These are phyloP conservation scores for Penicillium macrosclerotiorum DNA, from an alignment of 495 filamentous ascomycete species.

Conservation along the genomic window DNA sequence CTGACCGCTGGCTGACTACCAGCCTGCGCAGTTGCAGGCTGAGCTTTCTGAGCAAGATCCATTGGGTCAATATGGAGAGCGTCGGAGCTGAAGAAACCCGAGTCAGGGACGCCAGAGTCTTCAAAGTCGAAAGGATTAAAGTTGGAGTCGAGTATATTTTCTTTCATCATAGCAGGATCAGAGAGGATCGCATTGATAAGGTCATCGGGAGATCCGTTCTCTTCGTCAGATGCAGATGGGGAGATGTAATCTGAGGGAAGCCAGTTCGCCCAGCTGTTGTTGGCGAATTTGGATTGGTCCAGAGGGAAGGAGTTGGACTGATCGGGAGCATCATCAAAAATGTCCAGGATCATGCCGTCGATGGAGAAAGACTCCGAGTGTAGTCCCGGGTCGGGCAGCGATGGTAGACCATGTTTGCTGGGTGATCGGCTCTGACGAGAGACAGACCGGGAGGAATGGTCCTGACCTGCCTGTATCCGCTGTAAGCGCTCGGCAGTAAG, in stretches of 20 bases:
- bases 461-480: slow-evolving; percentile 33
- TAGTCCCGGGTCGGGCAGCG: slow-evolving; percentile 21
- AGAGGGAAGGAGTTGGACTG: slow-evolving; percentile 27
- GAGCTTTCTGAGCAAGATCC: slow-evolving; percentile 19
- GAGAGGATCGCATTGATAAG: slow-evolving; percentile 41
- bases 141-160: slow-evolving; percentile 21
- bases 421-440: slow-evolving; percentile 26
- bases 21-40: slow-evolving; percentile 15
- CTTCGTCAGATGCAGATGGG: slow-evolving; percentile 28
- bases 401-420: slow-evolving; percentile 24
- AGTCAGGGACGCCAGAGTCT: slow-evolving; percentile 31
- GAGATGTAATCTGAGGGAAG: slow-evolving; percentile 39
- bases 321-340: slow-evolving; percentile 32
- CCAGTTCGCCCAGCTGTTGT: slow-evolving; percentile 40
- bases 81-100: slow-evolving; percentile 44
- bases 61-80: slow-evolving; percentile 27
- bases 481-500: slow-evolving; percentile 39
- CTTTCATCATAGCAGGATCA: slow-evolving; percentile 34
- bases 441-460: slow-evolving; percentile 15
- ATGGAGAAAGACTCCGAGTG: slow-evolving; percentile 29
- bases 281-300: slow-evolving; percentile 19
- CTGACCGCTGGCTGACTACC: slow-evolving; percentile 17
- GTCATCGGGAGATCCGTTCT: slow-evolving; percentile 28
- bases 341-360: slow-evolving; percentile 42
- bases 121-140: slow-evolving; percentile 35